Conservation (phyloP, 306 rosid genomes). For the Begonia peltatifolia region DNA sequence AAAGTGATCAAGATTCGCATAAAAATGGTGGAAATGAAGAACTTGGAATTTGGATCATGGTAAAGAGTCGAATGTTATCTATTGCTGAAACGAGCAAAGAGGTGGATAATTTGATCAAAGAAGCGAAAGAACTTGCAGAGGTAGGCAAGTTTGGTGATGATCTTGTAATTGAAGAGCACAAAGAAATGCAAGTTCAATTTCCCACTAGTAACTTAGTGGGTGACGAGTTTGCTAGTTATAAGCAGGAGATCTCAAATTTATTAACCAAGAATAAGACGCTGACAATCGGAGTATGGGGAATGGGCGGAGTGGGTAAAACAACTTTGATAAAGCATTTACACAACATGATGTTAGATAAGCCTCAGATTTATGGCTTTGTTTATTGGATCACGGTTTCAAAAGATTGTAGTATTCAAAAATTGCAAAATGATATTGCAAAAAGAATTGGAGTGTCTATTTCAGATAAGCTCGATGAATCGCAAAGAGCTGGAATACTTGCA, state of each 20-base stretch:
- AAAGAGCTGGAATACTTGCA: not conserved
- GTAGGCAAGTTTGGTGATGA: not conserved
- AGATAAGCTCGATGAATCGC: no score
- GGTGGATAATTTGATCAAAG: not conserved
- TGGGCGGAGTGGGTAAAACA: constrained; percentile 10
- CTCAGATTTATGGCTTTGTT: constrained; percentile 1
- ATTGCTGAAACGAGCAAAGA: not conserved
- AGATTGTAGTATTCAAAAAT: constrained; percentile 2
- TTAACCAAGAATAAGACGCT: constrained; percentile 2
- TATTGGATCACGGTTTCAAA: constrained; percentile 15
- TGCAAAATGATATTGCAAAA: constrained; percentile 3
- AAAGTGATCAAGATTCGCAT: no score
- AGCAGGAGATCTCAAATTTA: not conserved
- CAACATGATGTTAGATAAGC: constrained; percentile 1
- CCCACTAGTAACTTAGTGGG: not conserved
- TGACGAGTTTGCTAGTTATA: not conserved
- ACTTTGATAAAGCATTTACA: not conserved
- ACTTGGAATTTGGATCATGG: no score
- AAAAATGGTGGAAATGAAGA: no score
- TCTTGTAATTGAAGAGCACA: not conserved
- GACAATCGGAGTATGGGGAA: constrained; percentile 19
- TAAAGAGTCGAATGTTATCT: no score
- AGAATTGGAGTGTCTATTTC: not conserved
- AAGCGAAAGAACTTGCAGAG: not conserved
- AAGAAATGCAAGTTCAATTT: not conserved